Evolutionary conservation across 345 rosid genomes (phyloP), one percentile per base, ranked within the genome.

Genomic region (Litchi chinensis): DNA sequence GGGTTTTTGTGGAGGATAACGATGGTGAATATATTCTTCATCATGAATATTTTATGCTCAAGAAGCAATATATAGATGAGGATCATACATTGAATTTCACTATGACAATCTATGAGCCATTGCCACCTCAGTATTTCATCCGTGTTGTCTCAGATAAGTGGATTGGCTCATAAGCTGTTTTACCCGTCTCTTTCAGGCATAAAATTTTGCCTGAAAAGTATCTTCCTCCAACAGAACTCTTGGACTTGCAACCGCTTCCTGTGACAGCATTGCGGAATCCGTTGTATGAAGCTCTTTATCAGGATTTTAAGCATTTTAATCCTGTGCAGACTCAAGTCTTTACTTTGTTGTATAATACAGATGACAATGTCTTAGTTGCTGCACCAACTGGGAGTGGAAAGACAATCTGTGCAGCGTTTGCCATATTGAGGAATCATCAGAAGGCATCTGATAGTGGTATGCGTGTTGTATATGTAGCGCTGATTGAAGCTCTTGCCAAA

Each of bases 311-410:
- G 81, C 95, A 92, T 84, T 96, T 96, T 71, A 96, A 96, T 88
- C 99, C 98, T 21, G 94, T 96, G 37, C 98, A 96, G 85, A 96
- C 99, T 73, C 99, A 96, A 89, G 98, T 94, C 80, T 96, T 94
- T 77, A 91, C 92, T 39, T 95, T 93, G 77, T 80, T 96, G 77
- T 93, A 93, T 77, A 93, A 93, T 82, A 89, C 97, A 0, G 97
- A 95, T 65, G 98, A 93, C 83, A 94, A 94, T 84, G 94, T 94
- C 46, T 83, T 95, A 77, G 97, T 95, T 83, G 98, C 99, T 73
- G 99, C 98, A 19, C 99, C 98, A 41, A 92, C 99, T 21, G 98
- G 97, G 62, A 95, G 98, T 79, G 99, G 99, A 57, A 95, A 95
- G 87, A 94, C 98, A 65, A 94, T 91, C 13, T 95, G 98, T 88